phyloP scores from a whole-genome alignment of 2,329 filamentous ascomycete genomes.

The Fusarium sp. region DNA sequence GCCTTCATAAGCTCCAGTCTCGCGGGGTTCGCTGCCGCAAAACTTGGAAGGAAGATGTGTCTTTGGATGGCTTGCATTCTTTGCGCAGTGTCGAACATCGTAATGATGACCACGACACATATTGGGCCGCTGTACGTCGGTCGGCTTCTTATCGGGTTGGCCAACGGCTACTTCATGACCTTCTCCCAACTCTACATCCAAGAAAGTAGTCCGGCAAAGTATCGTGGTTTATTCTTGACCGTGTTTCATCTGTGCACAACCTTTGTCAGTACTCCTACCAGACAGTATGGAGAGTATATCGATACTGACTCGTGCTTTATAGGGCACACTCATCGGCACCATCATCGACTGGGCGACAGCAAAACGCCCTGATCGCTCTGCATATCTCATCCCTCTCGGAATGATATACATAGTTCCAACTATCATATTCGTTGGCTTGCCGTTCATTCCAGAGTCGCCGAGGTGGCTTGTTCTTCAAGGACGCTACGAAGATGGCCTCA shows the following conservation, averaged over 20 bases:
- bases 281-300: fast-evolving
- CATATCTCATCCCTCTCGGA: slow-evolving; percentile 34
- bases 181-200: slow-evolving; percentile 38
- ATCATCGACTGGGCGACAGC: slow-evolving; percentile 39
- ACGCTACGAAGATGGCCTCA: slow-evolving; percentile 28
- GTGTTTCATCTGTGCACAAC: slow-evolving; percentile 35
- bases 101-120: slow-evolving; percentile 38
- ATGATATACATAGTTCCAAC: slow-evolving; percentile 33
- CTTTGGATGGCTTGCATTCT: slow-evolving; percentile 34
- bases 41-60: slow-evolving; percentile 29
- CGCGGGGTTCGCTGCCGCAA: slow-evolving; percentile 26
- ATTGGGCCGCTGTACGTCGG: slow-evolving; percentile 31
- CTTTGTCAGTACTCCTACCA: slow-evolving; percentile 18
- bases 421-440: slow-evolving; percentile 10
- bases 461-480: slow-evolving; percentile 36
- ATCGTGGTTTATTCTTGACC: slow-evolving; percentile 34
- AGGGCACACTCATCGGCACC: slow-evolving; percentile 35
- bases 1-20: slow-evolving; percentile 38
- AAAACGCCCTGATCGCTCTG: slow-evolving; percentile 27
- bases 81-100: slow-evolving; percentile 31
- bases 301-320: not conserved
- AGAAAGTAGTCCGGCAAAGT: slow-evolving; percentile 35
- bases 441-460: slow-evolving; percentile 37
- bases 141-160: slow-evolving; percentile 30
- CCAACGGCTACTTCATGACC: slow-evolving; percentile 39